phyloP scores from a whole-genome alignment of 306 rosid genomes.

The Lathyrus tuberosus region DNA sequence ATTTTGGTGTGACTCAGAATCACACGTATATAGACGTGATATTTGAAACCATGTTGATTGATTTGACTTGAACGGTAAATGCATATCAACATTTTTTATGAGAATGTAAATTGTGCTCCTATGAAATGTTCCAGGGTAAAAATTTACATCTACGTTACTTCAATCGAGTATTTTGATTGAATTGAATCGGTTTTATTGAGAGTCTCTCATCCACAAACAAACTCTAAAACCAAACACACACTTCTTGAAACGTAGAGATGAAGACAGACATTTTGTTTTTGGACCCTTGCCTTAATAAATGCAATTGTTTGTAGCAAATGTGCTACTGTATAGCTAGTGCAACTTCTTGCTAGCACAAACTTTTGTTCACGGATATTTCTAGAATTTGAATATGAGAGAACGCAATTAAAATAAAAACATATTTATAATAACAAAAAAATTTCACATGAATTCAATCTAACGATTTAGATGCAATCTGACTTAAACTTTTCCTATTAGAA shows the following conservation, averaged over 20 bases:
- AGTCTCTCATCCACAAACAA: no score
- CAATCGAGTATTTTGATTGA: no score
- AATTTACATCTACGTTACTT: no score
- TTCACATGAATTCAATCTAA: conserved; percentile 5
- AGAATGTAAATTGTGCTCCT: no score
- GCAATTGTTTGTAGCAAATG: neutral
- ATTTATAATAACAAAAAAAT: neutral
- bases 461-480: conserved; percentile 34
- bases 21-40: no score
- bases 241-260: neutral
- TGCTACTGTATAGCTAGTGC: neutral
- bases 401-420: neutral
- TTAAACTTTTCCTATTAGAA: no score
- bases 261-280: neutral
- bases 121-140: no score
- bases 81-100: no score
- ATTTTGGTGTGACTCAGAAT: no score
- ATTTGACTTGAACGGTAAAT: no score
- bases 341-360: conserved; percentile 24
- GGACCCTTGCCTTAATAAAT: neutral
- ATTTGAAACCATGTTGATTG: no score
- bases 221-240: neutral
- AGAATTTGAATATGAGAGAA: conserved; percentile 40
- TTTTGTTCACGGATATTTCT: conserved; percentile 69
- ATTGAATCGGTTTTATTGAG: no score